Evolutionary conservation across 805 yeast genomes (phyloP).

Genomic region (Metschnikowia shivogae): DNA sequence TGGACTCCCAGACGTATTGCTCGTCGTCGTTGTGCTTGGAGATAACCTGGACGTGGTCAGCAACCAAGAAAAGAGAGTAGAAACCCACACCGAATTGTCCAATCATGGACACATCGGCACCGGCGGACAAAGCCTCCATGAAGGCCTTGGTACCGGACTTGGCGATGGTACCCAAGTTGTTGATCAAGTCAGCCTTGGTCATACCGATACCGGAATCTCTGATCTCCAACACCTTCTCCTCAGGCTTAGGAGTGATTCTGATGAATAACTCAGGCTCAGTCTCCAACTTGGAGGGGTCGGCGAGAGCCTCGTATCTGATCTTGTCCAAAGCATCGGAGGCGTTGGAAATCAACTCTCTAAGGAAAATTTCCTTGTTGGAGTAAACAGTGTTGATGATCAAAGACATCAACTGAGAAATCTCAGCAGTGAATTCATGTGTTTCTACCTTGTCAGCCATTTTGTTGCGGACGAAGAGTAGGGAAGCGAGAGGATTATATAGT

Average conservation of each 20-base stretch:
- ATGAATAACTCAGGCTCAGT: slow-evolving; percentile 95
- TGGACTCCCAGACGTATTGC: slow-evolving; percentile 99
- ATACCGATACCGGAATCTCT: slow-evolving; percentile 99
- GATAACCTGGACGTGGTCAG: slow-evolving; percentile 97
- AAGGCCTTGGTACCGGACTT: slow-evolving; percentile 99
- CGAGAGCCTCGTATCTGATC: slow-evolving; percentile 93
- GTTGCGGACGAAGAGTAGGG: not conserved
- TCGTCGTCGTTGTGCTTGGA: slow-evolving; percentile 98
- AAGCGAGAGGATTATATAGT: slow-evolving; percentile 9
- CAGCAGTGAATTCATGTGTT: slow-evolving; percentile 98
- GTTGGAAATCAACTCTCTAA: slow-evolving; percentile 97
- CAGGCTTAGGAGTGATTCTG: slow-evolving; percentile 96
- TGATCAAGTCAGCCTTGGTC: slow-evolving; percentile 98
- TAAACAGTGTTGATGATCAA: slow-evolving; percentile 99
- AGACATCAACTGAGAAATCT: slow-evolving; percentile 99
- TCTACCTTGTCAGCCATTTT: slow-evolving; percentile 57
- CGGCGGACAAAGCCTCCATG: slow-evolving; percentile 99
- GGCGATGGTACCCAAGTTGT: slow-evolving; percentile 99
- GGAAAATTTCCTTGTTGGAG: slow-evolving; percentile 98
- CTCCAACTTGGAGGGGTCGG: slow-evolving; percentile 89
- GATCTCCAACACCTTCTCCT: slow-evolving; percentile 87
- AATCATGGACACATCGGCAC: slow-evolving; percentile 99
- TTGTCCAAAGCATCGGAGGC: slow-evolving; percentile 99
- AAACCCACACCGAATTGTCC: slow-evolving; percentile 99
- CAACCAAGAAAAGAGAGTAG: slow-evolving; percentile 98